Evolutionary conservation across 768 basidiomycete species (phyloP).

Genomic region (Auricularia cornea): DNA sequence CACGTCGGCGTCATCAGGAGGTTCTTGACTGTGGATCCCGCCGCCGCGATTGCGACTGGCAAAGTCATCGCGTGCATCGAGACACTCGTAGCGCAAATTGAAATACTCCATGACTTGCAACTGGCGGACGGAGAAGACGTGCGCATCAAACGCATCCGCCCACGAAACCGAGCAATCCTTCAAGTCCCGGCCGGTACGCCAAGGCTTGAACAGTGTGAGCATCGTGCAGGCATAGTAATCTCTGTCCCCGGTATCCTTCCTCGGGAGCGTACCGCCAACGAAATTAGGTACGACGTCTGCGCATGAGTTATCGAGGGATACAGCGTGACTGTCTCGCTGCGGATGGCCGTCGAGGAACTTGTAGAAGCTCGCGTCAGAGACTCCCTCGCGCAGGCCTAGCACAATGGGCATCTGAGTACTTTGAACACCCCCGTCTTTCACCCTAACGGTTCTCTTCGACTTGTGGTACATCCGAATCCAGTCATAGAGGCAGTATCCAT

Average conservation of each 20-base stretch:
- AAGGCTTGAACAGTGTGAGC: not conserved
- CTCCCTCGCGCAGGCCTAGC: too few relatives aligned
- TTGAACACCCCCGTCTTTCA: too few relatives aligned
- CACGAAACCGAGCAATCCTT: not conserved
- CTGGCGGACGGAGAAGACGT: constrained; percentile 11
- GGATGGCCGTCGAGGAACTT: not conserved
- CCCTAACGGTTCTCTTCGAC: not conserved
- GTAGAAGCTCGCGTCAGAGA: not conserved
- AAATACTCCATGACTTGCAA: constrained; percentile 16
- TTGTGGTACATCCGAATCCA: constrained; percentile 17
- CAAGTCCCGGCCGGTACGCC: not conserved
- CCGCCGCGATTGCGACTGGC: not conserved
- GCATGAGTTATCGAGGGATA: too few relatives aligned
- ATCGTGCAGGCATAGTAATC: not conserved
- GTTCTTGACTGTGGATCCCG: not conserved
- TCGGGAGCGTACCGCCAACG: not conserved
- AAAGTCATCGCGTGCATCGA: constrained; percentile 26
- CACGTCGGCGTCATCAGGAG: not conserved
- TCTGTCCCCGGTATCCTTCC: not conserved
- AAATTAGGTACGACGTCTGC: not conserved
- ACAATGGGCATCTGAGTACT: too few relatives aligned
- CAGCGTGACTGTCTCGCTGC: not conserved
- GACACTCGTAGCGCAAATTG: constrained; percentile 22
- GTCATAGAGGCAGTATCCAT: constrained; percentile 19
- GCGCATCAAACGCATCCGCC: constrained; percentile 8